A percentile compares a stretch with the other conserved stretches of the same genome.
Conservation (phyloP, 768 basidiomycete genomes). For the Cyathus striatus region DNA sequence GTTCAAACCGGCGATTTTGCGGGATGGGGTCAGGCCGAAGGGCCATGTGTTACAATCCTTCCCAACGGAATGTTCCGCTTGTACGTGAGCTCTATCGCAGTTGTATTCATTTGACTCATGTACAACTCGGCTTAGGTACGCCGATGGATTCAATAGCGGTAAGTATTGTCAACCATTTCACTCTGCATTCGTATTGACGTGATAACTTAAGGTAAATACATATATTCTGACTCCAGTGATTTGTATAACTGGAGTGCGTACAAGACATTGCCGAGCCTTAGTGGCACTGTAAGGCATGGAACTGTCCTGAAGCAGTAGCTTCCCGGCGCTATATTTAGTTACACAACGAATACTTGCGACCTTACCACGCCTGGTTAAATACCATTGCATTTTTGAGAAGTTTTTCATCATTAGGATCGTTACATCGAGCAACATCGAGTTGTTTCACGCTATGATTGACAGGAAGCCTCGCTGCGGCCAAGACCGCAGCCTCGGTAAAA, state of each 20-base stretch:
- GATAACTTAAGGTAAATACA: slow-evolving; percentile 20
- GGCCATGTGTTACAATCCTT: slow-evolving; percentile 22
- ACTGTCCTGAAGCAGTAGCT: slow-evolving; percentile 26
- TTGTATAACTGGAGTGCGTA: slow-evolving; percentile 25
- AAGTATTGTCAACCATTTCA: background rate
- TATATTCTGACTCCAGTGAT: slow-evolving; percentile 28
- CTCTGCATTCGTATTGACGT: background rate
- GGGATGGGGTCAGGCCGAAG: slow-evolving; percentile 28
- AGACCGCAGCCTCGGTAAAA: no score
- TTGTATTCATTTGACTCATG: background rate
- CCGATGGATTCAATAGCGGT: slow-evolving; percentile 25
- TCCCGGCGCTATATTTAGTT: no score
- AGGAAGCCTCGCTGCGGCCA: no score
- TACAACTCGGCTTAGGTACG: slow-evolving; percentile 12
- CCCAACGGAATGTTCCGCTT: slow-evolving; percentile 25
- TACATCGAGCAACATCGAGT: no score
- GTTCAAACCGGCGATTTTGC: slow-evolving; percentile 28
- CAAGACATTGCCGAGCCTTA: slow-evolving; percentile 19
- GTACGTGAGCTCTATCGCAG: slow-evolving; percentile 11
- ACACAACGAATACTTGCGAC: no score
- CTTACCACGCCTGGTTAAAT: no score
- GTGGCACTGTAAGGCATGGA: slow-evolving; percentile 24
- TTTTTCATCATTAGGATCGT: no score
- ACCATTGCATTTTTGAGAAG: no score
- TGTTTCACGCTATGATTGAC: no score